Evolutionary conservation across 169 alveolate species (phyloP), one percentile per base, ranked within the genome.

Genomic region (Plasmodium inui): DNA sequence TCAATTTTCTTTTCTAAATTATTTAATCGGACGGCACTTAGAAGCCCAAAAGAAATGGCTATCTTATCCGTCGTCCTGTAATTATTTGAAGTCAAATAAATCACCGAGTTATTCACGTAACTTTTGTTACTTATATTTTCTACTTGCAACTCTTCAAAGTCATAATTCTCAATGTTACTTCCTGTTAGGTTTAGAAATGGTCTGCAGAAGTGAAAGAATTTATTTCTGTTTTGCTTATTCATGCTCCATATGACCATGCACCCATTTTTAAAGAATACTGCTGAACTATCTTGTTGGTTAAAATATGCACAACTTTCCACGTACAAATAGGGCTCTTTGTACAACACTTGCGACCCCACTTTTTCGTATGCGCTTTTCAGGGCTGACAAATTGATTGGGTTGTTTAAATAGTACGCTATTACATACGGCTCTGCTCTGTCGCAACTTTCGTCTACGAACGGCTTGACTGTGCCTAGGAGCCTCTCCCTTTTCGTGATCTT

Each of bases 1-100:
- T 90, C 94, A 79, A 90, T 90, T 90, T 90, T 90, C 53, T 80
- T 90, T 90, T 90, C 94, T 37, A 90, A 80, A 90, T 90, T 90
- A 19, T 79, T 90, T 80, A 90, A 81, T 44, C 94, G 61, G 1
- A 90, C 94, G 41, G 94, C 94, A 80, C 94, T 90, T 37, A 90
- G 61, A 3, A 90, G 72, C 2, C 91, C 94, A 90, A 80, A 90
- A 2, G 94, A 90, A 67, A 90, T 80, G 50, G 84, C 80, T 72
- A 90, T 90, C 34, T 90, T 90, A 57, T 90, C 94, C n/a, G 94
- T 90, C 12, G 83, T 80, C 82, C 94, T 61, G 72, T 80, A 80
- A 80, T 80, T 90, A 22, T 39, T 81, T 26, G 34, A 22, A 12
- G 92, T 90, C 67, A 90, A 81, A 67, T 90, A 90, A 53, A 90